Evolutionary conservation across 768 basidiomycete species (phyloP), one percentile per base, ranked within the genome.

Genomic region (Tephrocybe sp.): DNA sequence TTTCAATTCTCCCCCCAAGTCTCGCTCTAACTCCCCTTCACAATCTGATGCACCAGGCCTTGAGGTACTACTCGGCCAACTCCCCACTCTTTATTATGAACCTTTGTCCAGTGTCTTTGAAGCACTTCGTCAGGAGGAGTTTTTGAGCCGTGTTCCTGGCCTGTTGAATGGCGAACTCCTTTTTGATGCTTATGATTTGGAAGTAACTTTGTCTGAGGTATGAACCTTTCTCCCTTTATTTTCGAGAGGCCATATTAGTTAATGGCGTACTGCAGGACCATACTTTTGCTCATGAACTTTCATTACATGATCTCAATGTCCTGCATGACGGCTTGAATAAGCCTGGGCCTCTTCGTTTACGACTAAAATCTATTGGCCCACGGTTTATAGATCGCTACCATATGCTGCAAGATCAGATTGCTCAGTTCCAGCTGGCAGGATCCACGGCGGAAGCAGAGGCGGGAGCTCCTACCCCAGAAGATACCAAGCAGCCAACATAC

Each of bases 1-100:
- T 39, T 88, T 86, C 67, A 88, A 82, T 59, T 73, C 75, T 40
- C 76, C 78, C 6, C 50, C 57, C 31, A 61, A 52, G 29, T 65
- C 55, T 49, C 61, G 66, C 36, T 52, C 57, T 19, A 55, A 56
- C 1, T 64, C 63, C 38, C 59, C 68, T 24, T 54, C 55, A 13
- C 50, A 64, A 57, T 27, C 44, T 40, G 38, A 43, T 39, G 31
- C 50, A 34, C 60, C 61, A 34, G 58, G 56, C 42, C 54, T 66
- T 25, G 61, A 66, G n/a, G 61, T 88, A 5, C 67, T 91, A 41
- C 73, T 91, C 50, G 76, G 80, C 39, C 70, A 80, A 49, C 75
- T 69, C 15, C 87, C 88, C 2, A 86, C 81, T 3, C 70, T 91
- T 6, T 91, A 88, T 64, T 91, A 90, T 57, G 88, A 90, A 61